Percentiles rank a stretch among this genome's conserved stretches.
Conservation (phyloP, 768 basidiomycete species). For the Phaffia australis region DNA sequence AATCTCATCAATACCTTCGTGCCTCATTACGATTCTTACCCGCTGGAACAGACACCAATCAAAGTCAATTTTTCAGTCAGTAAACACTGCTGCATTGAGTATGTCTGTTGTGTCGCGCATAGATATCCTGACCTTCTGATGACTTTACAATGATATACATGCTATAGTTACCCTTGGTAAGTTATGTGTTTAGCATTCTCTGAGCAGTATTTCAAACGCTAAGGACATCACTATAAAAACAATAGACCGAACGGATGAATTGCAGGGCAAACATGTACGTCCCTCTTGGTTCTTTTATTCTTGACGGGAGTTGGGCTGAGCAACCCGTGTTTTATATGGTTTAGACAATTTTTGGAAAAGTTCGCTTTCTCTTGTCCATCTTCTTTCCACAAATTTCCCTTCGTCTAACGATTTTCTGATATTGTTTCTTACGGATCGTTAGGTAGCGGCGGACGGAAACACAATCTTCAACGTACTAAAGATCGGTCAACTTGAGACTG, state of each 20-base stretch:
- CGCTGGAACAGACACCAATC: constrained; percentile 60
- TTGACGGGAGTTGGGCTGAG: not conserved
- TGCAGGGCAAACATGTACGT: constrained; percentile 68
- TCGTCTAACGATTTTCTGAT: not conserved
- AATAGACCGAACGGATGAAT: constrained; percentile 79
- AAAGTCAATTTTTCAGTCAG: constrained; percentile 62
- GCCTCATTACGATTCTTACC: not conserved
- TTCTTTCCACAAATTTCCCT: not conserved
- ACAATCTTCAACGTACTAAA: constrained; percentile 86
- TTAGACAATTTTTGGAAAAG: constrained; percentile 55
- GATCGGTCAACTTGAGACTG: constrained; percentile 77
- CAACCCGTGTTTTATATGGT: not conserved
- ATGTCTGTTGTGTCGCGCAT: not conserved
- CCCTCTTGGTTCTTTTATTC: not conserved
- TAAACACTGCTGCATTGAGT: not conserved
- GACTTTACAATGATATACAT: too few relatives aligned
- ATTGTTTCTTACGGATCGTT: not conserved
- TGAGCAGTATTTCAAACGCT: not conserved
- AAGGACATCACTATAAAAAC: constrained; percentile 55
- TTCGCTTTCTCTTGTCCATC: constrained; percentile 20
- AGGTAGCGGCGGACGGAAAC: constrained; percentile 50
- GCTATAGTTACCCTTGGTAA: too few relatives aligned
- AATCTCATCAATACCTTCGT: not conserved
- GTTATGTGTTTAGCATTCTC: too few relatives aligned
- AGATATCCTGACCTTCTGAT: too few relatives aligned